Evolutionary conservation across 2,329 filamentous ascomycete species (phyloP), one percentile per base, ranked within the genome.

Genomic region (Penicillium brasilianum): DNA sequence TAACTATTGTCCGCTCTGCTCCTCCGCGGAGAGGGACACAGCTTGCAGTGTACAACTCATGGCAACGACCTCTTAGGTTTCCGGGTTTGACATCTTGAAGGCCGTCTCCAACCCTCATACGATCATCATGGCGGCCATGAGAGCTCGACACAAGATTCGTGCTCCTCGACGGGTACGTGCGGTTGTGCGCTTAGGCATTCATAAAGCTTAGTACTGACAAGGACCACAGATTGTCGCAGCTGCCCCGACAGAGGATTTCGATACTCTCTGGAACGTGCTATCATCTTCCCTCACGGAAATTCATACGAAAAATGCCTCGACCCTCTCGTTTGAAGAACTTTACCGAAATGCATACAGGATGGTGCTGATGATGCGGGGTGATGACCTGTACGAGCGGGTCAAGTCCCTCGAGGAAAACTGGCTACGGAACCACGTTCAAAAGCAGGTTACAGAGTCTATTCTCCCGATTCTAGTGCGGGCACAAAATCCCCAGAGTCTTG

Each of bases 261-360:
- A 97, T n/a, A 83, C 86, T 2, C 91, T 88, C 69, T 99, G 95
- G 95, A 82, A 83, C 14, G 87, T 88, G 48, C 86, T 99, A 8
- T 84, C 88, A 49, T 85, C 88, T 51, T 93, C 94, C 4, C 86
- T 99, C 55, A 84, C 82, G 59, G 91, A 97, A 73, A 98, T 99
- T 54, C 93, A 98, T 79, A 90, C 88, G 60, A 93, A 96, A 76
- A 95, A 96, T 75, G 93, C 93, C 62, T 96, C 93, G 10, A 84
- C 85, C 16, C 86, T 99, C 2, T 97, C 93, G 0, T 99, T 97
- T 80, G 95, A 99, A 77, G 90, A 96, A 72, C 86, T 99, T 0
- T 99, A 99, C 79, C 90, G 95, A 60, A 91, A 91, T 57, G 91
- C 92, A 5, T 99, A 99, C 79, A 94, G 95, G 76, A 91, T 98